Base-by-base conservation (phyloP, 2,329 filamentous ascomycete species). In the Colletotrichum godetiae region DNA sequence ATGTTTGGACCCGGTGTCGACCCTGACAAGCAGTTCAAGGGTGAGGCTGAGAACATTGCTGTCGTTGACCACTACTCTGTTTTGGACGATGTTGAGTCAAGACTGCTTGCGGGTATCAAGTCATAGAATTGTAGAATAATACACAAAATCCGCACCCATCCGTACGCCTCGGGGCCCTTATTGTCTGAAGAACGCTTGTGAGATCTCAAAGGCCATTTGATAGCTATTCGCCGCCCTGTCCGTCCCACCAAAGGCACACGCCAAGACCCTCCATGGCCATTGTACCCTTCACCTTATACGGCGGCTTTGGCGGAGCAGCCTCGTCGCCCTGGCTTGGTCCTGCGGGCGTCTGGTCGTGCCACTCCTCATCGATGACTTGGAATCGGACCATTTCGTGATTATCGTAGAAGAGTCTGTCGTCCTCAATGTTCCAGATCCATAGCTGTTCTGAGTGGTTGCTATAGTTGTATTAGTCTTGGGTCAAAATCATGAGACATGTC, bases 51-150 rank as follows among this genome's bases (percentile, higher is more conserved):
- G 88, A 99, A 99, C 83, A 84, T 99, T 75, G 95, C 97, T 78
- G 97, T 99, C 29, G 89, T 97, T 79, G 95, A 98, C 82, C 96
- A 98, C 83, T 94, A 95, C 81, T 98, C 94, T 79, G 94, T 98
- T 75, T 86, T 98, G 72, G 94, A 97, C 78, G 93, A 93, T 22
- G 92, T 98, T 71, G 95, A 98, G 86, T 90, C 95, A 80, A 91
- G 97, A 80, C 86, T 99, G 72, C 85, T 98, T 79, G 88, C 88
- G 80, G 84, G 84, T 83, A 82, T 85, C 80, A 82, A 80, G 76
- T 80, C 79, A 76, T 85, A 85, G 79, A 68, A 72, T 74, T 64
- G 58, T 71, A 73, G 59, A 68, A 69, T 27, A 55, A 70, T 70
- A 63, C 58, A 70, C 31, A 60, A 22, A 66, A 65, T 13, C 29